Base-by-base conservation (phyloP, 306 rosid genomes). In the Lupinus albus region DNA sequence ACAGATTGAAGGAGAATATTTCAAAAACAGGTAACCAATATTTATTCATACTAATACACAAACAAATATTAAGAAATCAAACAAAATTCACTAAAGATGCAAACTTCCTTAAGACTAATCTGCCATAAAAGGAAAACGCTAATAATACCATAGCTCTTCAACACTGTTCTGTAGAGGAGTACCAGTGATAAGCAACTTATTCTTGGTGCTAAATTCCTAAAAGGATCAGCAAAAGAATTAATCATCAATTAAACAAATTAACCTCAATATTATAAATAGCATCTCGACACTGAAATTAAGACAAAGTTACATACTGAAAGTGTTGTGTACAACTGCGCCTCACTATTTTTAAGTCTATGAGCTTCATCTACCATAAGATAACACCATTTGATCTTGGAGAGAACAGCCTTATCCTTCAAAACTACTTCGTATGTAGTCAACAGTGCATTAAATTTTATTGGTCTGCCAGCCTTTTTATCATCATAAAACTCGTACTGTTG, bases 331-430 rank as follows among this genome's bases (percentile, higher is more conserved):
- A 94, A 65, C 81, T 94, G 99, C 47, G 99, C 99, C 89, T 94
- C 99, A 15, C 99, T 90, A 78, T 94, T 94, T 79, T 94, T 94
- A 67, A 94, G 87, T 71, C 99, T 90, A 84, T 94, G 99, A 61
- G 99, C 99, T 79, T 94, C 99, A 84, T 94, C 99, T 46, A 94
- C 99, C 99, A 94, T 94, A 83, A 94, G 78, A 81, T 94, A 94
- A 76, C 7, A 88, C 99, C 99, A 94, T 81, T 78, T 94, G 49
- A 91, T 86, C 84, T 91, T 94, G 76, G 97, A 94, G 66, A 94
- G 96, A 72, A 85, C 86, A 10, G 89, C 96, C 80, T 89, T 91
- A 74, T 94, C 99, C 78, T 94, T 94, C 72, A 94, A 73, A 82
- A 94, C 90, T 30, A 94, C 99, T 83, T 94, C 99, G 75, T 94